These are phyloP conservation scores for Magnaporthales sp. DNA, from an alignment of 2,329 filamentous ascomycete genomes.

Conservation along the genomic window DNA sequence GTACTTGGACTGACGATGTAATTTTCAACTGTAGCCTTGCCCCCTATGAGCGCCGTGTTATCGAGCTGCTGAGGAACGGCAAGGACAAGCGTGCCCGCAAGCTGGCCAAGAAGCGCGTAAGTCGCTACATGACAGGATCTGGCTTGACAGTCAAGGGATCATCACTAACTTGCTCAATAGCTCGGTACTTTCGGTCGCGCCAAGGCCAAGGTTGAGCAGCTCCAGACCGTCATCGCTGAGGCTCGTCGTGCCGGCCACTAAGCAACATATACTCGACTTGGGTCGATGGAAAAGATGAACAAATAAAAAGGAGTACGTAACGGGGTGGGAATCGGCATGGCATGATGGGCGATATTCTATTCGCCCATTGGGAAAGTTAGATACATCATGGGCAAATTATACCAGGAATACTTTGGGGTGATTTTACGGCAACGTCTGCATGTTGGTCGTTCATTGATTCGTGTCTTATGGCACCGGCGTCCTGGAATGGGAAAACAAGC, in stretches of 20 bases:
- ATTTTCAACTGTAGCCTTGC: constrained; percentile 50
- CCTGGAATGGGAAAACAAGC: not conserved
- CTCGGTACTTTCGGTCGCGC: constrained; percentile 98
- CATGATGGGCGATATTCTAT: not conserved
- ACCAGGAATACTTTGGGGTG: not conserved
- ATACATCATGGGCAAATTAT: not conserved
- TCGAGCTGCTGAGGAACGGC: constrained; percentile 97
- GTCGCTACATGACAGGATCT: constrained; percentile 25
- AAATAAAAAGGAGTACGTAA: not conserved
- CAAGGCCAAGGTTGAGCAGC: constrained; percentile 99
- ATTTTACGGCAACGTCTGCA: not conserved
- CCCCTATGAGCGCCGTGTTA: constrained; percentile 96
- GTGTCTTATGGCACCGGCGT: not conserved
- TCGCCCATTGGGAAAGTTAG: not conserved
- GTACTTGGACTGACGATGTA: not conserved
- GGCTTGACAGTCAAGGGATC: not conserved
- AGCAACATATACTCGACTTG: constrained; percentile 14
- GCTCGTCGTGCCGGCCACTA: constrained; percentile 62
- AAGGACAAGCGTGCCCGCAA: constrained; percentile 99
- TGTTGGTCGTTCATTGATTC: constrained; percentile 1
- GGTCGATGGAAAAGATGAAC: not conserved
- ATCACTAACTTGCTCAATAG: constrained; percentile 31
- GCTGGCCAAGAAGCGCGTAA: constrained; percentile 97
- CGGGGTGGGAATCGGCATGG: not conserved
- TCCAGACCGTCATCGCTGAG: constrained; percentile 96